phyloP scores from a whole-genome alignment of 306 rosid species.

The Hippophae tibetana region DNA sequence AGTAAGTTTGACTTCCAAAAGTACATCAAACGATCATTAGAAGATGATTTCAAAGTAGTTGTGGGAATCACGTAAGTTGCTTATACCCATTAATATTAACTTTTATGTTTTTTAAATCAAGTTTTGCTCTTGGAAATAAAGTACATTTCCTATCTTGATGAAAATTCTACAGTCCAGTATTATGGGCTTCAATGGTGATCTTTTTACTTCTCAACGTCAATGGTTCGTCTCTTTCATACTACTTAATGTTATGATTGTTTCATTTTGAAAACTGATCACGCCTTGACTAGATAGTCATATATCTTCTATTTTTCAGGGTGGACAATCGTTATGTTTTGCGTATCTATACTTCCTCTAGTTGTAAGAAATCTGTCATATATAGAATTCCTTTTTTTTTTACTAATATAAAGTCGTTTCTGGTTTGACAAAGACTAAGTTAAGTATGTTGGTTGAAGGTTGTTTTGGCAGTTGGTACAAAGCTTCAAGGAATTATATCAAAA shows the following conservation, averaged over 20 bases:
- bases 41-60: constrained; percentile 95
- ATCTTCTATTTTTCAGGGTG: not conserved
- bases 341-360: constrained; percentile 63
- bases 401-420: not conserved
- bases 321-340: constrained; percentile 29
- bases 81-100: not conserved
- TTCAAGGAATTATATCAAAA: constrained; percentile 74
- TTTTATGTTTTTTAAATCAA: not conserved
- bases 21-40: constrained; percentile 84
- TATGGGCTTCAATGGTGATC: constrained; percentile 77
- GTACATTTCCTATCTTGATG: constrained; percentile 8
- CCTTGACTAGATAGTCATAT: not conserved
- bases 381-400: not conserved
- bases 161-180: constrained; percentile 61
- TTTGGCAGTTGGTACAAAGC: constrained; percentile 85
- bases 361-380: constrained; percentile 33
- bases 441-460: constrained; percentile 47
- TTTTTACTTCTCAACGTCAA: constrained; percentile 78
- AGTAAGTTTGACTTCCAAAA: constrained; percentile 93
- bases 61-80: constrained; percentile 83
- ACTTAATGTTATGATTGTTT: not conserved
- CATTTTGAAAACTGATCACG: constrained; percentile 4
- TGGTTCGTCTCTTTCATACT: constrained; percentile 43
- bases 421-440: constrained; percentile 6
- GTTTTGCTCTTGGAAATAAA: not conserved